Evolutionary conservation across 2,329 filamentous ascomycete genomes (phyloP), one percentile per base, ranked within the genome.

Genomic region (Fusarium subglutinans): DNA sequence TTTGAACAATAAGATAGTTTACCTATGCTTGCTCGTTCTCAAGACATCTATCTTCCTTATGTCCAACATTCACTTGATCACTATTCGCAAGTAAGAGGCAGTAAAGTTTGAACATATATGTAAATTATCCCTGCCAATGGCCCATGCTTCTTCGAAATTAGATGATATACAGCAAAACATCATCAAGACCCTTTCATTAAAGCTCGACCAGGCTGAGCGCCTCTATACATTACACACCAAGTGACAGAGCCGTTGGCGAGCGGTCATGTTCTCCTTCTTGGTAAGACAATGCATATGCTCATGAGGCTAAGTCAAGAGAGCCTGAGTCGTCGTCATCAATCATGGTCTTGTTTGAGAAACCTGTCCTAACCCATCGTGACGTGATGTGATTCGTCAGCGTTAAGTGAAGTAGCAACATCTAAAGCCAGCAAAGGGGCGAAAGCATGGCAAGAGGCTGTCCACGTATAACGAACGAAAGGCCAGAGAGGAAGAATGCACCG

Each of bases 111-210:
- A 72, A 70, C 66, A 76, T 70, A 57, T 74, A 73, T 73, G 65
- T 78, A 76, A 61, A 76, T 70, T 66, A 73, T 78, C 69, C 74
- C 72, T 61, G 67, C 65, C 72, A 78, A 63, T 70, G 69, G 68
- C 70, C 57, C 73, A 60, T 78, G 65, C 64, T 72, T 70, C 65
- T 63, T 78, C 62, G 70, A 76, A 78, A 73, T 74, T 76, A 79
- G 77, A 79, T 78, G 77, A 77, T 74, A 74, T 71, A 79, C 74
- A 77, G 67, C 60, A 76, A 77, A 69, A 59, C 75, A 77, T 74
- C 69, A 66, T 66, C 40, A 67, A 73, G 73, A 66, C 66, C 70
- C 45, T 69, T 66, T 66, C 58, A 63, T 75, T 64, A 69, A 67
- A 74, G 71, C 71, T 74, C 67, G 63, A 60, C 76, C 57, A 73